A percentile compares a stretch with the other conserved stretches of the same genome.
Conservation (phyloP, 2,329 filamentous ascomycete species). For the Incumbomyces lentus region DNA sequence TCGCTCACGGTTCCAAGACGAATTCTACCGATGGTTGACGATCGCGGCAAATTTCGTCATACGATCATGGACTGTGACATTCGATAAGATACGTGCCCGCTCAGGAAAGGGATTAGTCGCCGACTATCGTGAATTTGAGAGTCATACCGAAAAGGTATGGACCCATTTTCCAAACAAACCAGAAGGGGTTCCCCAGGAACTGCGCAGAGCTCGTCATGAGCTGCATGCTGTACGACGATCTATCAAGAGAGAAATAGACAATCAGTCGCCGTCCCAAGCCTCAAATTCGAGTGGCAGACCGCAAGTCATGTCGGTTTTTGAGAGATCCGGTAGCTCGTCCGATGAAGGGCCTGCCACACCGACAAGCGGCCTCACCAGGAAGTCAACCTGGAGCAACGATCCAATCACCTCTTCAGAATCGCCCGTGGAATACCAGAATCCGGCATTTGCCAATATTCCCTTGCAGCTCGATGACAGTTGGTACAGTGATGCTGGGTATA, state of each 20-base stretch:
- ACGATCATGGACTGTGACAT: slow-evolving; percentile 33
- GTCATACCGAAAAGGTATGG: slow-evolving; percentile 32
- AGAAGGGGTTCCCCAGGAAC: slow-evolving; percentile 20
- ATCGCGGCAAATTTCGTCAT: slow-evolving; percentile 33
- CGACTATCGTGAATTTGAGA: slow-evolving; percentile 39
- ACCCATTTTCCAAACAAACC: slow-evolving; percentile 30
- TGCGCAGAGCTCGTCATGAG: slow-evolving; percentile 28
- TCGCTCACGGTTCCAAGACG: slow-evolving; percentile 24
- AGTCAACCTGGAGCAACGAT: slow-evolving; percentile 20
- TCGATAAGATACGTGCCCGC: slow-evolving; percentile 29
- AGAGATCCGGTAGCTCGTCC: slow-evolving; percentile 33
- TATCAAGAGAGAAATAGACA: slow-evolving; percentile 33
- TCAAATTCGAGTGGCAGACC: slow-evolving; percentile 19
- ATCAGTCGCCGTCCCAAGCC: slow-evolving; percentile 31
- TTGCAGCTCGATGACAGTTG: slow-evolving; percentile 21
- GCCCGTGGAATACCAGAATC: slow-evolving; percentile 8
- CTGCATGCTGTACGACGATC: slow-evolving; percentile 27
- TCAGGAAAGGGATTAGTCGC: slow-evolving; percentile 32
- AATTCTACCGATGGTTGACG: slow-evolving; percentile 34
- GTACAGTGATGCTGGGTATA: slow-evolving; percentile 9
- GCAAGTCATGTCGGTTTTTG: slow-evolving; percentile 33
- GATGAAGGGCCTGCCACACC: slow-evolving; percentile 26
- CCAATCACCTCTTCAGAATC: slow-evolving; percentile 5
- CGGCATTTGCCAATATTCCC: slow-evolving; percentile 16
- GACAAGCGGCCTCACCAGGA: slow-evolving; percentile 14